These are phyloP conservation scores for Pseudocercospora ulei DNA, from an alignment of 2,329 filamentous ascomycete genomes.

Conservation along the genomic window DNA sequence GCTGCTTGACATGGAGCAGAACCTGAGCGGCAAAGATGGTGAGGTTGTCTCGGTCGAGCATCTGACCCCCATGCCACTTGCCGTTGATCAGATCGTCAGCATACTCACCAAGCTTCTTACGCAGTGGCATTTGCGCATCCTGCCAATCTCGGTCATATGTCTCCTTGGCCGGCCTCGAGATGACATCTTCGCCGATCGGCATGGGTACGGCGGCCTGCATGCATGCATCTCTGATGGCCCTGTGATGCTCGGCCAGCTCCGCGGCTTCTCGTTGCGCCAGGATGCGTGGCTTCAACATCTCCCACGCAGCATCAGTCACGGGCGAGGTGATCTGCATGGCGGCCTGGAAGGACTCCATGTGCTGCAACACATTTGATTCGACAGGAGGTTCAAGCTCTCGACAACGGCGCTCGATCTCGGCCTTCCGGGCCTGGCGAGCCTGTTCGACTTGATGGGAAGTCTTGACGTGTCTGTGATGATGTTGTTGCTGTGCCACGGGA, in stretches of 20 bases:
- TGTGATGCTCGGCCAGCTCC: conserved; percentile 48
- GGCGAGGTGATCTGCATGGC: conserved; percentile 60
- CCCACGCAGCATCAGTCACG: conserved; percentile 61
- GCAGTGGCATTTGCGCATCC: conserved; percentile 56
- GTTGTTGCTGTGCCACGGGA: conserved; percentile 17
- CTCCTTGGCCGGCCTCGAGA: conserved; percentile 47
- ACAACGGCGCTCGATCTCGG: conserved; percentile 64
- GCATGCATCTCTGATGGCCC: conserved; percentile 37
- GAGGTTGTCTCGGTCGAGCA: conserved; percentile 54
- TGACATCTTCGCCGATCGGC: conserved; percentile 42
- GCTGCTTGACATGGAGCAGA: conserved; percentile 49
- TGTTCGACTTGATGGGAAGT: conserved; percentile 55
- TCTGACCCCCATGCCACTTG: conserved; percentile 55
- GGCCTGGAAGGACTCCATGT: conserved; percentile 65
- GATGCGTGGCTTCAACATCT: conserved; percentile 56
- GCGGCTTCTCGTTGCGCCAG: conserved; percentile 56
- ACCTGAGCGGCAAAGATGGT: conserved; percentile 63
- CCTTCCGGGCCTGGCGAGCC: conserved; percentile 53
- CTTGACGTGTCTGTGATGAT: conserved; percentile 38
- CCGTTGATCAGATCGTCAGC: conserved; percentile 61
- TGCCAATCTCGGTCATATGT: conserved; percentile 61
- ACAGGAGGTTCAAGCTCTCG: conserved; percentile 56
- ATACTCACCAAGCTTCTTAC: conserved; percentile 54
- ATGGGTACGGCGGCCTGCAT: conserved; percentile 43
- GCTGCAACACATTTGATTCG: conserved; percentile 51